These are phyloP conservation scores for Phoma herbarum DNA, from an alignment of 2,329 filamentous ascomycete genomes.

Conservation along the genomic window DNA sequence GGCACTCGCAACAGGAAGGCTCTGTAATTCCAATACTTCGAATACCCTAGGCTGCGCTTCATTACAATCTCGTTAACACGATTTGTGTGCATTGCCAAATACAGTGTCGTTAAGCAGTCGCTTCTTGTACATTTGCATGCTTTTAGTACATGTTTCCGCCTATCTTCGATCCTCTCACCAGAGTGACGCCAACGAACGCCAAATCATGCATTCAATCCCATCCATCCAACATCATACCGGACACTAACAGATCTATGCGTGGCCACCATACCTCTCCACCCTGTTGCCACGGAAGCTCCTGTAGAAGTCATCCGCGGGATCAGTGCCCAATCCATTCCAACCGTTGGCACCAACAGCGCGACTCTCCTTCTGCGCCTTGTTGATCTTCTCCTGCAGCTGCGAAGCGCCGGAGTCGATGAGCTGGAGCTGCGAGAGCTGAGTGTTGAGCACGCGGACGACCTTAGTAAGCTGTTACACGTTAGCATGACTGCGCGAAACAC, in stretches of 20 bases:
- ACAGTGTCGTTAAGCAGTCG: too few species aligned
- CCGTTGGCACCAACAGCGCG: slow-evolving; percentile 63
- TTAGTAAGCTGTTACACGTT: slow-evolving; percentile 74
- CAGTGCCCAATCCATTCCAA: slow-evolving; percentile 65
- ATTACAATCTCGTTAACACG: too few species aligned
- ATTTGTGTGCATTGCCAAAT: too few species aligned
- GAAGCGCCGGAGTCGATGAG: slow-evolving; percentile 89
- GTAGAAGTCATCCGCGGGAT: slow-evolving; percentile 88
- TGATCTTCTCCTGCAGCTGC: slow-evolving; percentile 82
- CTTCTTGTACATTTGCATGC: neutral
- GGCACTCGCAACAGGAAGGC: too few species aligned
- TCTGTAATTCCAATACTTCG: too few species aligned
- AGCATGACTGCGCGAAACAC: neutral
- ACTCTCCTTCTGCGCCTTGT: slow-evolving; percentile 80
- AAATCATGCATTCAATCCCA: slow-evolving; percentile 7
- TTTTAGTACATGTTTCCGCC: neutral
- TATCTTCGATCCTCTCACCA: neutral
- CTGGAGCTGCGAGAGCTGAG: slow-evolving; percentile 89
- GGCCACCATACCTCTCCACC: slow-evolving; percentile 45
- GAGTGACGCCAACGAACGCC: slow-evolving; percentile 16
- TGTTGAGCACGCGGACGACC: slow-evolving; percentile 94
- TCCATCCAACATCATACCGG: neutral
- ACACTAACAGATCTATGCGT: slow-evolving; percentile 3
- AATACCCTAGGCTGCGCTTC: too few species aligned
- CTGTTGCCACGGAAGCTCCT: slow-evolving; percentile 78